Evolutionary conservation across 2,329 filamentous ascomycete genomes (phyloP), one percentile per base, ranked within the genome.

Genomic region (Ophiostoma quercus): DNA sequence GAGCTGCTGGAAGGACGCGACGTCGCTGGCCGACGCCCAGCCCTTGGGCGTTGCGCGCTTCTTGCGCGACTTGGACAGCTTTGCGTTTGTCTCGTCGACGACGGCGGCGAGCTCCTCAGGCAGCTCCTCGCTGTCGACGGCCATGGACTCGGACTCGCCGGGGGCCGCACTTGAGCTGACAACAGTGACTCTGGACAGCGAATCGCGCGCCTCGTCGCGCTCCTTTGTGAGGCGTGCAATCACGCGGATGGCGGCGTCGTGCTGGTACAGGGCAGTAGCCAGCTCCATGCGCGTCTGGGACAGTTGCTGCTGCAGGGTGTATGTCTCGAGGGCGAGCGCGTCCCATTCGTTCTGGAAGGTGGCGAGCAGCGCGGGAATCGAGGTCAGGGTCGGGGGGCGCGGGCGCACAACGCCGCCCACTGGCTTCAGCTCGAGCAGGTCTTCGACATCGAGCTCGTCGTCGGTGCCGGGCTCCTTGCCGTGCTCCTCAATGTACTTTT

Each of bases 341-440:
- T 99, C 95, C 95, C 95, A 99, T 84, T 99, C 95, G 79, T 96
- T 96, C 79, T 99, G 95, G 79, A 99, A 98, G 54, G 94, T 91
- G 67, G 92, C 91, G 70, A 99, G 90, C 70, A 99, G 87, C 22
- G 95, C 93, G 29, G 95, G 95, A 77, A 99, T 97, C 51, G 95
- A 99, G 69, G 95, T 98, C 76, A 98, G 88, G 43, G 92, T 94
- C 41, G 95, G 94, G 71, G 95, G 94, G 76, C 95, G 88, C 67
- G 95, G 94, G 75, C 91, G 91, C 72, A 97, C 92, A 75, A 92
- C 86, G 80, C 90, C 89, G 75, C 91, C 86, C 5, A 66, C 65
- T 71, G 92, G 88, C 82, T 95, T 92, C 79, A 99, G 85, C 73
- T 93, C 89, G 76, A 99, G 85, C 72, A 99, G 87, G 79, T 99